Evolutionary conservation across 2,329 filamentous ascomycete genomes (phyloP).

Genomic region (Arthroderma uncinatum): DNA sequence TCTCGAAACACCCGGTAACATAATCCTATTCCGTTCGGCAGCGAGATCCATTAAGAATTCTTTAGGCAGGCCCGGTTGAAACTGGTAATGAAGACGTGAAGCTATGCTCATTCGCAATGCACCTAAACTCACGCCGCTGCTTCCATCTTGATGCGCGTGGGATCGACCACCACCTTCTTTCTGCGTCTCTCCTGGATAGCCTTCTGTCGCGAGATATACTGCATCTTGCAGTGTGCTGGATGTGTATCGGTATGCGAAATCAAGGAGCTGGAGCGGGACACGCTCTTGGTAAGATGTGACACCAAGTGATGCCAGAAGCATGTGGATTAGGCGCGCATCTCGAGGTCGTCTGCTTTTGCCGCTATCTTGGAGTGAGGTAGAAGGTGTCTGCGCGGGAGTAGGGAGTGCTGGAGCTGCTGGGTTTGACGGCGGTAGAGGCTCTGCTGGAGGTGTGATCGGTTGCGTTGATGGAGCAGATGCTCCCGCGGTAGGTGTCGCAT

Average conservation of each 20-base stretch:
- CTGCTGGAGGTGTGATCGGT: conserved; percentile 31
- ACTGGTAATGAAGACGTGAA: conserved; percentile 49
- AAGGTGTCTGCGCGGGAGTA: conserved; percentile 29
- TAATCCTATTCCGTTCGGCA: conserved; percentile 43
- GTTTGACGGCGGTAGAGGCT: conserved; percentile 14
- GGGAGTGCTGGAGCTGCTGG: conserved; percentile 13
- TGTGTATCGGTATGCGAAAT: conserved; percentile 45
- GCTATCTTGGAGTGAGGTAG: conserved; percentile 37
- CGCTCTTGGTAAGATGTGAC: conserved; percentile 42
- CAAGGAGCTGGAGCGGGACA: conserved; percentile 42
- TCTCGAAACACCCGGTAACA: conserved; percentile 44
- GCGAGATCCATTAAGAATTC: conserved; percentile 51
- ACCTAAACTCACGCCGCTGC: conserved; percentile 42
- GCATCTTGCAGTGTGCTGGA: conserved; percentile 43
- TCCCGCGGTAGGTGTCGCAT: conserved; percentile 14
- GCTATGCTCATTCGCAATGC: conserved; percentile 52
- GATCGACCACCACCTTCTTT: conserved; percentile 21
- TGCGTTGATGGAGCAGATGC: conserved; percentile 24
- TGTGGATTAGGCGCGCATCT: conserved; percentile 41
- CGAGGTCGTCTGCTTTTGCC: conserved; percentile 39
- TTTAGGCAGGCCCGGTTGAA: conserved; percentile 48
- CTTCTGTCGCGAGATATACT: conserved; percentile 41
- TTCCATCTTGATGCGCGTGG: conserved; percentile 23
- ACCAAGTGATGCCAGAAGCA: conserved; percentile 40
- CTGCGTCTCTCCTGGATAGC: conserved; percentile 36